phyloP scores from a whole-genome alignment of 179 eudicot genomes.

The Beta lomatogona region DNA sequence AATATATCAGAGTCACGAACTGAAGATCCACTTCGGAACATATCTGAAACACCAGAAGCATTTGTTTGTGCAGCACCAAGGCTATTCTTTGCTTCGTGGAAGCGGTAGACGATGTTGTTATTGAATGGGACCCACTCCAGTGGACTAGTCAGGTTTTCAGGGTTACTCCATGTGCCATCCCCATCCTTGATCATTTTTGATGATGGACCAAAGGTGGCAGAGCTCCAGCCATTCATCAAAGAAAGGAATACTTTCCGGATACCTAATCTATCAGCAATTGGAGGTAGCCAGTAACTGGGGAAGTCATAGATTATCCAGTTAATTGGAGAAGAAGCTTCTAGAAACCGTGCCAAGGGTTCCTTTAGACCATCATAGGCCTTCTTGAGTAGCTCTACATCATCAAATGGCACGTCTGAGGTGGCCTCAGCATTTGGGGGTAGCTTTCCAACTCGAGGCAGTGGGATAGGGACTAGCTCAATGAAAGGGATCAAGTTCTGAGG shows the following conservation, averaged over 20 bases:
- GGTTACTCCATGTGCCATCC: constrained; percentile 19
- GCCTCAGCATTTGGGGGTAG: constrained; percentile 40
- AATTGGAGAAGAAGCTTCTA: constrained; percentile 26
- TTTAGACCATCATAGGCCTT: constrained; percentile 35
- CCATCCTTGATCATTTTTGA: constrained; percentile 23
- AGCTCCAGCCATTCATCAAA: constrained; percentile 28
- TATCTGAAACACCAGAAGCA: constrained; percentile 35
- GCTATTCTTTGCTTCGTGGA: constrained; percentile 34
- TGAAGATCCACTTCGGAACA: constrained; percentile 26
- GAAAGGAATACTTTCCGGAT: constrained; percentile 29
- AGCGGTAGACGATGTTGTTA: constrained; percentile 27
- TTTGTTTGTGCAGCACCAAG: constrained; percentile 13
- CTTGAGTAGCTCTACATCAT: constrained; percentile 26
- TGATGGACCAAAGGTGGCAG: constrained; percentile 24
- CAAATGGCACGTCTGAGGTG: constrained; percentile 34
- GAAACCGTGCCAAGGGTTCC: constrained; percentile 29
- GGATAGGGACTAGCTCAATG: constrained; percentile 26
- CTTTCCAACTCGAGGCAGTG: constrained; percentile 17
- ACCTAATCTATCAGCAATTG: constrained; percentile 26
- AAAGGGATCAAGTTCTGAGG: constrained; percentile 23
- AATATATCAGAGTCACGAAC: constrained; percentile 37
- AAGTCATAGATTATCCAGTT: constrained; percentile 48
- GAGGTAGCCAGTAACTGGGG: constrained; percentile 34
- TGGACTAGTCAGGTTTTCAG: constrained; percentile 26
- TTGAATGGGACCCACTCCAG: constrained; percentile 35